Percentiles rank a stretch among this genome's conserved stretches.
Evolutionary conservation across 192 early-diverging fungal species (phyloP).

Genomic region (Borealophlyctis nickersoniae): DNA sequence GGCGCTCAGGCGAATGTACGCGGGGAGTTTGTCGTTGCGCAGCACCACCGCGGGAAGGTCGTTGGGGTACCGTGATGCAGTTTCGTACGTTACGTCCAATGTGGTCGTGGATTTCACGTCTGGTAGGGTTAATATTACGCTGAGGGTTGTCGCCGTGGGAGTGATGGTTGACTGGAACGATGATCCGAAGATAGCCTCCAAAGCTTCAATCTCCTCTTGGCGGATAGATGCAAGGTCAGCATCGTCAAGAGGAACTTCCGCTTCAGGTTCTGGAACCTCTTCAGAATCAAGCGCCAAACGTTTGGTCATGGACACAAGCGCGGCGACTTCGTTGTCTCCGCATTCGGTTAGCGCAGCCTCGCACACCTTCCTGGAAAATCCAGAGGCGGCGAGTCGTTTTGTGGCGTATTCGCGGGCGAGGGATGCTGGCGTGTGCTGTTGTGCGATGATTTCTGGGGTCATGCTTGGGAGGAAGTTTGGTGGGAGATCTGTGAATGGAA

Average conservation of each 20-base stretch:
- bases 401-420: conserved; percentile 62
- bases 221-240: conserved; percentile 31
- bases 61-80: conserved; percentile 62
- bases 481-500: conserved; percentile 52
- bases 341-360: conserved; percentile 42
- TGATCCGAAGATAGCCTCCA: conserved; percentile 68
- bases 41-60: conserved; percentile 64
- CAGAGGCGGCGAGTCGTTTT: conserved; percentile 55
- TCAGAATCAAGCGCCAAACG: conserved; percentile 34
- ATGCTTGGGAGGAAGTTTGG: conserved; percentile 48
- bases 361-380: conserved; percentile 53
- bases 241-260: too few species aligned
- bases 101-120: background rate
- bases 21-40: conserved; percentile 59
- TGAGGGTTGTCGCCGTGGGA: background rate
- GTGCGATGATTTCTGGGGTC: conserved; percentile 50
- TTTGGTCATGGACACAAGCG: conserved; percentile 51
- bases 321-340: conserved; percentile 48
- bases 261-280: too few species aligned
- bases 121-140: background rate
- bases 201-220: conserved; percentile 60
- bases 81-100: background rate
- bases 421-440: conserved; percentile 44
- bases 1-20: conserved; percentile 53
- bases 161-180: conserved; percentile 28